These are phyloP conservation scores for Penicillium herquei DNA, from an alignment of 495 filamentous ascomycete species.

Conservation along the genomic window DNA sequence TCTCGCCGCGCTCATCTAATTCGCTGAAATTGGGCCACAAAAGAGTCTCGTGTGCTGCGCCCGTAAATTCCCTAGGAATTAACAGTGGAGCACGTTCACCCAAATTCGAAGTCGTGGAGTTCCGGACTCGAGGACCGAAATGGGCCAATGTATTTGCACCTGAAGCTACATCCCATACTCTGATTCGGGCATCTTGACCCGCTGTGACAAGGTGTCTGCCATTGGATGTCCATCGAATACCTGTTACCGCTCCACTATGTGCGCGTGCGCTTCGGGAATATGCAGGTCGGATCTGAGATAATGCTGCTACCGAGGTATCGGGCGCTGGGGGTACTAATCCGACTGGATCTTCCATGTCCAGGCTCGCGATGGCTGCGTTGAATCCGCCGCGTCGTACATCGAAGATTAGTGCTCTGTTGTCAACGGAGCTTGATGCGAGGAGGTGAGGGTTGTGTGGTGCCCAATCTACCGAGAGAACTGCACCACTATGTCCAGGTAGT, in stretches of 20 bases:
- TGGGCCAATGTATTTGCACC: slow-evolving; percentile 81
- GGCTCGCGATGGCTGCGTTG: slow-evolving; percentile 60
- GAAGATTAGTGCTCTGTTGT: slow-evolving; percentile 80
- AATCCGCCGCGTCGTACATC: slow-evolving; percentile 71
- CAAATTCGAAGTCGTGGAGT: slow-evolving; percentile 53
- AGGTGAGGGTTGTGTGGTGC: slow-evolving; percentile 74
- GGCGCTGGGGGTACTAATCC: slow-evolving; percentile 44
- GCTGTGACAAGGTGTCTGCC: slow-evolving; percentile 71
- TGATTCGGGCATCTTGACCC: slow-evolving; percentile 76
- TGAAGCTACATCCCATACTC: slow-evolving; percentile 77
- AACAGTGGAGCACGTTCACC: slow-evolving; percentile 61
- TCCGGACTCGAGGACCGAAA: slow-evolving; percentile 77
- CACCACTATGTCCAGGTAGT: slow-evolving; percentile 68
- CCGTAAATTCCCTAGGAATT: slow-evolving; percentile 51
- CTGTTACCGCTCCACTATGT: slow-evolving; percentile 77
- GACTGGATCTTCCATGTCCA: slow-evolving; percentile 80
- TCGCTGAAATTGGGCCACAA: slow-evolving; percentile 72
- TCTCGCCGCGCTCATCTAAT: slow-evolving; percentile 55
- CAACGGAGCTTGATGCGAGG: slow-evolving; percentile 71
- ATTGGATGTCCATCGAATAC: slow-evolving; percentile 77
- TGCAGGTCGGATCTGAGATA: slow-evolving; percentile 41
- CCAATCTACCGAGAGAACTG: slow-evolving; percentile 75
- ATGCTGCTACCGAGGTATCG: slow-evolving; percentile 13
- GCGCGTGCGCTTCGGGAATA: slow-evolving; percentile 55
- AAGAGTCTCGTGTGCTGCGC: slow-evolving; percentile 58